phyloP scores from a whole-genome alignment of 2,329 filamentous ascomycete genomes.

The Trichoderma simmonsii region DNA sequence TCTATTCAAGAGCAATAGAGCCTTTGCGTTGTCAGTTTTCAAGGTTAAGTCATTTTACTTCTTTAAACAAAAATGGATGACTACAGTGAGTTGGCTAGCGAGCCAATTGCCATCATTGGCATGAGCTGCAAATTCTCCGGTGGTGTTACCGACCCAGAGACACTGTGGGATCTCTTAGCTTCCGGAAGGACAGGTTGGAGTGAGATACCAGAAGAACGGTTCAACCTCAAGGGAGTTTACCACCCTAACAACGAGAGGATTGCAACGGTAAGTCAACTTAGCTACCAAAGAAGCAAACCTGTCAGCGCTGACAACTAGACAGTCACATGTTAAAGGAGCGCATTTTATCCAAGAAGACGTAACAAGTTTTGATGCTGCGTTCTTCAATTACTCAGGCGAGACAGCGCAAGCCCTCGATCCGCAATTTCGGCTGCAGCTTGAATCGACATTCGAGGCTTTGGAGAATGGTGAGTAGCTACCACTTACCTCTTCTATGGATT shows the following conservation, averaged over 20 bases:
- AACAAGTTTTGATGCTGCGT: slow-evolving; percentile 9
- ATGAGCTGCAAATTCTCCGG: slow-evolving; percentile 25
- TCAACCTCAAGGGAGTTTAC: slow-evolving; percentile 24
- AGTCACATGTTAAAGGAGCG: slow-evolving; percentile 24
- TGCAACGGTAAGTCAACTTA: not conserved
- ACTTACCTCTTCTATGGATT: not conserved
- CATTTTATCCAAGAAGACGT: slow-evolving; percentile 16
- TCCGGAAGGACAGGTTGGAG: slow-evolving; percentile 20
- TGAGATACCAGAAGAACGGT: slow-evolving; percentile 21
- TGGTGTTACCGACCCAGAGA: slow-evolving; percentile 20
- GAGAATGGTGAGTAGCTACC: not conserved
- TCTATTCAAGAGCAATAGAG: not conserved
- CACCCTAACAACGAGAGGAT: slow-evolving; percentile 23
- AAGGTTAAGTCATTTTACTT: not conserved
- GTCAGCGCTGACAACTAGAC: not conserved
- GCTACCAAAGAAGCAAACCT: no score
- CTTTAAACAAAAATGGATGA: not conserved
- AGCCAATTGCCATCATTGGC: slow-evolving; percentile 25
- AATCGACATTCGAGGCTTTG: not conserved
- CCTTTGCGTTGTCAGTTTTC: not conserved
- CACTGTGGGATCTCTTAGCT: slow-evolving; percentile 22
- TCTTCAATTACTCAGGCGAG: slow-evolving; percentile 1
- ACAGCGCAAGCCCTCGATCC: slow-evolving; percentile 5
- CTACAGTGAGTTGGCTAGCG: not conserved
- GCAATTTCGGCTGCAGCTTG: slow-evolving; percentile 3